These are phyloP conservation scores for Aspergillus awamori DNA, from an alignment of 2,329 filamentous ascomycete genomes.

Conservation along the genomic window DNA sequence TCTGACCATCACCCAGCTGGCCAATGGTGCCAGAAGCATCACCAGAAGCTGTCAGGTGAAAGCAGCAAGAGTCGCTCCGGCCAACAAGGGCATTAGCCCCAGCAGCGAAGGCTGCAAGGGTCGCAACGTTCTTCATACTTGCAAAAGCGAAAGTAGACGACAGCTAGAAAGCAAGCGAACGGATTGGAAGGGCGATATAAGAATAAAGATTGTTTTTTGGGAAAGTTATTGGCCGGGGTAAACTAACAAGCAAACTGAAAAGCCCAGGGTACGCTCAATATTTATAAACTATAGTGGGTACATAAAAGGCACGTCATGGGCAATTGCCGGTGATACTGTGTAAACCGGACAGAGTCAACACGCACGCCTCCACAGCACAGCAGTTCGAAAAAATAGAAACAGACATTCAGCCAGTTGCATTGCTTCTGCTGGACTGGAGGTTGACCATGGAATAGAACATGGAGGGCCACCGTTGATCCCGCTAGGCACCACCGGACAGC, in stretches of 20 bases:
- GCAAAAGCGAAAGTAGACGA: slow-evolving; percentile 14
- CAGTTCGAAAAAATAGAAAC: slow-evolving; percentile 24
- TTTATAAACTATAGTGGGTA: slow-evolving; percentile 29
- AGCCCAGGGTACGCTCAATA: slow-evolving; percentile 12
- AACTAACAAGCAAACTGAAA: slow-evolving; percentile 2
- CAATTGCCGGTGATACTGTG: slow-evolving; percentile 2
- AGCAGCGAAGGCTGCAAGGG: slow-evolving; percentile 43
- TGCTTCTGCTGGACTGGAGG: slow-evolving; percentile 9
- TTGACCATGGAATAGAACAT: slow-evolving; percentile 20
- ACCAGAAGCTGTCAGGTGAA: slow-evolving; percentile 56
- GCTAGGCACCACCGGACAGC: slow-evolving; percentile 10
- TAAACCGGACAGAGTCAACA: slow-evolving; percentile 14
- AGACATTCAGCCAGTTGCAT: slow-evolving; percentile 16
- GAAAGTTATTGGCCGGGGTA: background rate
- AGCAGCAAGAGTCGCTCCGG: slow-evolving; percentile 51
- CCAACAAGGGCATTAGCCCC: slow-evolving; percentile 48
- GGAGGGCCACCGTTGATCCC: slow-evolving; percentile 17
- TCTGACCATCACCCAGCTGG: slow-evolving; percentile 65
- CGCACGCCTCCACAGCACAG: slow-evolving; percentile 12
- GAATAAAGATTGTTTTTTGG: slow-evolving; percentile 11
- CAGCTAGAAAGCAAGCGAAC: slow-evolving; percentile 17
- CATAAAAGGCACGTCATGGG: slow-evolving; percentile 17
- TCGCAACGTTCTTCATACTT: slow-evolving; percentile 44
- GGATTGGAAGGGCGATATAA: slow-evolving; percentile 5
- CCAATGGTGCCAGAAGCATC: slow-evolving; percentile 58